These are phyloP conservation scores for Saccharomycopsis schoenii DNA, from an alignment of 805 yeast species.

Conservation along the genomic window DNA sequence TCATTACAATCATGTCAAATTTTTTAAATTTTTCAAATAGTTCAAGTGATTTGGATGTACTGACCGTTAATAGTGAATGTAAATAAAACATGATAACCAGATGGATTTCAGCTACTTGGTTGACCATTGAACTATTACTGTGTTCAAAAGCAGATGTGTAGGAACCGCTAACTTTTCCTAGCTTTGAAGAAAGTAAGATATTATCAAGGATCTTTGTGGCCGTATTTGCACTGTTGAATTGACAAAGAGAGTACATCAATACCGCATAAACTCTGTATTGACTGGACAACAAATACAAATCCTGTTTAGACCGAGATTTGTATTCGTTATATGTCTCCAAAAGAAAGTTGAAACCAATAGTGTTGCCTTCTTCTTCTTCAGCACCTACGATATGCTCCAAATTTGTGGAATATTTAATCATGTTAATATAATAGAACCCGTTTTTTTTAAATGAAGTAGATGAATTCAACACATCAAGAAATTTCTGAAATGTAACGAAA, in stretches of 20 bases:
- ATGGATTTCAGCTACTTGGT: conserved; percentile 8
- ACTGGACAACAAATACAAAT: conserved; percentile 1
- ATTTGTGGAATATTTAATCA: conserved; percentile 12
- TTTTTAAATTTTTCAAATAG: conserved; percentile 12
- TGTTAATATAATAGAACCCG: conserved; percentile 13
- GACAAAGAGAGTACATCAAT: conserved; percentile 13
- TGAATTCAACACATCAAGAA: conserved; percentile 4
- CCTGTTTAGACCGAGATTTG: background rate
- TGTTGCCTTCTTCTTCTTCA: background rate
- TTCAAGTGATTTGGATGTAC: conserved; percentile 3
- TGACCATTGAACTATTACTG: background rate
- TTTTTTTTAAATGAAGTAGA: conserved; percentile 4
- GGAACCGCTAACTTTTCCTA: background rate
- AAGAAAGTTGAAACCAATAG: conserved; percentile 4
- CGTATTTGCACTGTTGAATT: conserved; percentile 5
- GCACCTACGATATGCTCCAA: background rate
- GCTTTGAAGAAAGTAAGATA: conserved; percentile 5
- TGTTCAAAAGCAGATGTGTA: background rate
- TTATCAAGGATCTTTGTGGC: conserved; percentile 17
- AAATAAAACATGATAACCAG: conserved; percentile 12
- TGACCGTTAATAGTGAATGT: conserved; percentile 7
- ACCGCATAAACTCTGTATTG: conserved; percentile 16
- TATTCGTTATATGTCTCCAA: conserved; percentile 11
- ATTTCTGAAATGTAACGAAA: conserved; percentile 8
- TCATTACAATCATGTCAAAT: conserved; percentile 5